A percentile compares a stretch with the other conserved stretches of the same genome.
Conservation (phyloP, 2,329 filamentous ascomycete species). For the Emydomyces testavorans region DNA sequence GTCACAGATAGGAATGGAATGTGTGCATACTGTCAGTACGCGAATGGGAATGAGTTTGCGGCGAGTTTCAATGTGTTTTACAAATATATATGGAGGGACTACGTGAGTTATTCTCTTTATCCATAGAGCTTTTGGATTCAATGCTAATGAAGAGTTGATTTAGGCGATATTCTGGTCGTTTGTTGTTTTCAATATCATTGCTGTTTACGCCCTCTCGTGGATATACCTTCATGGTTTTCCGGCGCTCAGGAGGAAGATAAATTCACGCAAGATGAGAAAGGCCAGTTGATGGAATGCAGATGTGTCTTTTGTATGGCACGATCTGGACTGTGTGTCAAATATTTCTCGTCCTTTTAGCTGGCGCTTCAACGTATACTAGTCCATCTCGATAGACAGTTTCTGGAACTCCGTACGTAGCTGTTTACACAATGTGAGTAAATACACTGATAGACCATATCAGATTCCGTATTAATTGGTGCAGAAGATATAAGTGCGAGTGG, state of each 20-base stretch:
- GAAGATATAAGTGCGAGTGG: too few relatives aligned
- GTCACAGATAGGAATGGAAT: constrained; percentile 42
- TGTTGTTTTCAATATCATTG: constrained; percentile 51
- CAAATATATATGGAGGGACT: constrained; percentile 52
- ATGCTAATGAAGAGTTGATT: neutral
- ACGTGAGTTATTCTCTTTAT: constrained; percentile 31
- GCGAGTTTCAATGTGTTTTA: constrained; percentile 49
- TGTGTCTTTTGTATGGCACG: neutral
- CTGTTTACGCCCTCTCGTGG: constrained; percentile 45
- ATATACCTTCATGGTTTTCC: constrained; percentile 38
- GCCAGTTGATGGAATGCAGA: neutral
- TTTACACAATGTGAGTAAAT: too few relatives aligned
- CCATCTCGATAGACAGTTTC: too few relatives aligned
- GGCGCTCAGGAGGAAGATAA: constrained; percentile 26
- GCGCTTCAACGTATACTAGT: too few relatives aligned
- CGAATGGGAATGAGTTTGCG: constrained; percentile 51
- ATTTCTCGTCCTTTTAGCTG: too few relatives aligned
- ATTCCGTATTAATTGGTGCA: too few relatives aligned
- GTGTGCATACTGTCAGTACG: constrained; percentile 55
- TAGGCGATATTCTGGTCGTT: constrained; percentile 53
- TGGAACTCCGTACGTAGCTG: too few relatives aligned
- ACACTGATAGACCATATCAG: too few relatives aligned
- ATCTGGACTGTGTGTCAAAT: neutral
- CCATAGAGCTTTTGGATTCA: neutral
- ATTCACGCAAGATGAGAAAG: constrained; percentile 14